Base-by-base conservation (phyloP, 2,329 filamentous ascomycete genomes). In the Zasmidium citrigriseum region DNA sequence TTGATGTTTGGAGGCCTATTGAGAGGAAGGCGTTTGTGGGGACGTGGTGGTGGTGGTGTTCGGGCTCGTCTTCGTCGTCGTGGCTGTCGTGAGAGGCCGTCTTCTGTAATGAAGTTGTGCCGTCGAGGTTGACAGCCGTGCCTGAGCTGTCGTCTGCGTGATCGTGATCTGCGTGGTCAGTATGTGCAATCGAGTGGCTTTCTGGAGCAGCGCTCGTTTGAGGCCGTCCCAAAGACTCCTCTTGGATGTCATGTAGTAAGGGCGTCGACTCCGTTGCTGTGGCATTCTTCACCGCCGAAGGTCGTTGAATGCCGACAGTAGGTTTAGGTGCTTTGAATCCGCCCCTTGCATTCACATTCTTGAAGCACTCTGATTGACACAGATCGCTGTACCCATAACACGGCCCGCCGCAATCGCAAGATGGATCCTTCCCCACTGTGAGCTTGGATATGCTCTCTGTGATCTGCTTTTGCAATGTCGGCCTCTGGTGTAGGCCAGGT, bases 1-100 rank as follows among this genome's bases (percentile, higher is more conserved):
- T 88, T 16, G 91, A 93, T 0, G 95, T 98, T 75, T 99, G 95
- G 0, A 99, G 84, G n/a, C 95, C 93, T 60, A 98, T 95, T 53
- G 90, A 90, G 62, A 98, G 81, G 73, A 97, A 99, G 4, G 91
- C 91, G 70, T 98, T 98, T 61, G 90, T 88, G 0, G 93, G 91
- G 2, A 98, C 93, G 73, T 99, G 95, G 75, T 99, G 93, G 70
- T 99, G 93, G 70, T 97, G 91, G 64, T 76, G 65, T 20, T 70
- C 67, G n/a, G 60, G 46, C 10, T 52, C 48, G 46, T 54, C 59
- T 3, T 55, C 55, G 24, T 60, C 52, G 25, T 62, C 53, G 46
- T 54, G 93, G 70, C 97, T 93, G 70, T 96, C 90, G 64, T 75
- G 62, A 21, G 27, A 34, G 47, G 51, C 52, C 27, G 29, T 50